These are phyloP conservation scores for Agaricus blazei DNA, from an alignment of 768 basidiomycete species.

Conservation along the genomic window DNA sequence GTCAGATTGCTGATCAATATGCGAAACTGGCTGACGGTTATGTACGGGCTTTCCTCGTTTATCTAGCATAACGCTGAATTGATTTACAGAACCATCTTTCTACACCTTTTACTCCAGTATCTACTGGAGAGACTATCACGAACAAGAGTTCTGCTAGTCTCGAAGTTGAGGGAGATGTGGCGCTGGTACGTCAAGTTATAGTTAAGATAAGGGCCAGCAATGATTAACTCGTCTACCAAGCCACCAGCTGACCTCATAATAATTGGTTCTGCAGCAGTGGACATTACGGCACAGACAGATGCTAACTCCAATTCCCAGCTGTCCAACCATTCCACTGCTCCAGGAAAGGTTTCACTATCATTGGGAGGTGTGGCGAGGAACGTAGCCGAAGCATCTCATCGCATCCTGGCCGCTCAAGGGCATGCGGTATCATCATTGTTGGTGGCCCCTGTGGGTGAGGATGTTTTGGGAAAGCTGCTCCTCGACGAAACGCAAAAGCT, in stretches of 20 bases:
- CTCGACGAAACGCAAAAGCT: constrained; percentile 45
- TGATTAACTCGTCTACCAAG: constrained; percentile 12
- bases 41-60: constrained; percentile 17
- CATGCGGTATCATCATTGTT: constrained; percentile 46
- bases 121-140: background rate
- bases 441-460: constrained; percentile 71
- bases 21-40: constrained; percentile 39
- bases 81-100: background rate
- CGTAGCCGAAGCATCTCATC: constrained; percentile 85
- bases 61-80: background rate
- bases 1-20: constrained; percentile 75
- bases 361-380: constrained; percentile 95
- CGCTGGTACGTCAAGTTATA: background rate
- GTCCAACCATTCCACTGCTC: constrained; percentile 61
- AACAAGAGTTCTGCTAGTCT: background rate
- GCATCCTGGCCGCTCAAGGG: constrained; percentile 39
- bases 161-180: background rate
- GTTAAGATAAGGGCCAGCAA: background rate
- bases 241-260: constrained; percentile 54
- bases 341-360: constrained; percentile 67
- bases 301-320: constrained; percentile 30
- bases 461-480: constrained; percentile 71
- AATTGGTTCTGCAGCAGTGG: constrained; percentile 85
- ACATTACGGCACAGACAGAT: constrained; percentile 63
- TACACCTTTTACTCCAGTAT: background rate